Base-by-base conservation (phyloP, 371 early-diverging fungal genomes). In the Nosema muscidifuracis region DNA sequence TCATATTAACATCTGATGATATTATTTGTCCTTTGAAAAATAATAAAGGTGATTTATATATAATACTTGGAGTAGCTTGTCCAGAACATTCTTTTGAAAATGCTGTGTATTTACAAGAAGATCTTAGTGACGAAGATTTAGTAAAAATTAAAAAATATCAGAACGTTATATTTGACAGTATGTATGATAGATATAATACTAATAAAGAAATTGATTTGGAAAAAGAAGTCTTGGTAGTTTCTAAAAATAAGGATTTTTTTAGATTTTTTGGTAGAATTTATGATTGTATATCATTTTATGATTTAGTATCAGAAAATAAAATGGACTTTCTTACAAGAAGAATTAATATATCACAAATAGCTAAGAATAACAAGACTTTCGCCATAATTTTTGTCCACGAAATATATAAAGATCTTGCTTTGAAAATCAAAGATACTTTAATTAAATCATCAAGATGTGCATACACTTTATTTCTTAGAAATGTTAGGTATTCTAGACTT, bases 401-500 rank as follows among this genome's bases (percentile, higher is more conserved):
- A 24, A 50, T 16, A 13, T 76, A 67, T 28, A 47, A 57, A 38
- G 34, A 65, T 50, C 30, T 67, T 26, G 79, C 68, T 13, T 42
- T 60, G 34, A 33, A 63, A 36, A 50, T 77, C 1, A 30, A 50
- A 34, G 63, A 53, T 18, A n/a, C 26, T 31, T 26, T 75, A 24
- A 9, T 57, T 36, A 53, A 42, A 22, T 63, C 31, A 18, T 26
- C 53, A 34, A 67, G 68, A 50, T 66, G 56, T 18, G 71, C 55
- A 30, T 79, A 76, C 42, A 64, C 64, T 26, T 55, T 77, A 24
- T 74, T 68, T 60, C 62, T 80, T 12, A 67, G 56, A 58, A 79
- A 80, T 51, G 44, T 80, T 51, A 65, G 58, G 16, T 71, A 72
- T 44, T 73, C 75, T 50, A 57, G 80, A 50, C 40, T 80, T 33